Evolutionary conservation across 2,329 filamentous ascomycete genomes (phyloP).

Genomic region (Penicillium digitatum): DNA sequence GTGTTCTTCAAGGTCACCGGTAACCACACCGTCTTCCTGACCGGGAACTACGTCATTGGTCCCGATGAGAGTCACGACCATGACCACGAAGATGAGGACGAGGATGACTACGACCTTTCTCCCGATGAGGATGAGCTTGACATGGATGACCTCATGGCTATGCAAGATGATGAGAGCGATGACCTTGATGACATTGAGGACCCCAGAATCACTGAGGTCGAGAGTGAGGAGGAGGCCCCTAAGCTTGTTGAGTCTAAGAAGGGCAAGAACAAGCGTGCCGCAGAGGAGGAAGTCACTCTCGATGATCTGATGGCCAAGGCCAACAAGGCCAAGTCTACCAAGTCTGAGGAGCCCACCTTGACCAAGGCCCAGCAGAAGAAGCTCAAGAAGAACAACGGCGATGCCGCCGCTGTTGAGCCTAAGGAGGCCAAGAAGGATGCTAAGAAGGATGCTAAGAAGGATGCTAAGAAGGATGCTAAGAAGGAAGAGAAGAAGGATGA

Average conservation of each 20-base stretch:
- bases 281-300: conserved; percentile 66
- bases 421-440: conserved; percentile 51
- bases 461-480: conserved; percentile 50
- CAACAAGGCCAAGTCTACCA: conserved; percentile 50
- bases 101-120: conserved; percentile 75
- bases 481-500: conserved; percentile 73
- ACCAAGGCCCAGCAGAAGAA: conserved; percentile 99
- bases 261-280: conserved; percentile 91
- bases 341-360: conserved; percentile 65
- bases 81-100: conserved; percentile 57
- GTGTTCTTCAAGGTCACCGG: conserved; percentile 90
- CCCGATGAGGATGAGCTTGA: conserved; percentile 74
- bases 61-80: conserved; percentile 54
- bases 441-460: conserved; percentile 48
- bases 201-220: conserved; percentile 78
- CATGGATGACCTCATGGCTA: conserved; percentile 48
- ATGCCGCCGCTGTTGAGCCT: conserved; percentile 62
- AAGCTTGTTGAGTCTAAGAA: conserved; percentile 50
- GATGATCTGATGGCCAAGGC: conserved; percentile 82
- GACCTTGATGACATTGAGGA: conserved; percentile 74
- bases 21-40: conserved; percentile 85
- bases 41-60: conserved; percentile 88
- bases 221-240: conserved; percentile 68
- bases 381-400: conserved; percentile 96
- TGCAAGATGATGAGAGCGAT: conserved; percentile 60